Evolutionary conservation across 768 basidiomycete species (phyloP), one percentile per base, ranked within the genome.

Genomic region (Lactarius pseudohatsudake): DNA sequence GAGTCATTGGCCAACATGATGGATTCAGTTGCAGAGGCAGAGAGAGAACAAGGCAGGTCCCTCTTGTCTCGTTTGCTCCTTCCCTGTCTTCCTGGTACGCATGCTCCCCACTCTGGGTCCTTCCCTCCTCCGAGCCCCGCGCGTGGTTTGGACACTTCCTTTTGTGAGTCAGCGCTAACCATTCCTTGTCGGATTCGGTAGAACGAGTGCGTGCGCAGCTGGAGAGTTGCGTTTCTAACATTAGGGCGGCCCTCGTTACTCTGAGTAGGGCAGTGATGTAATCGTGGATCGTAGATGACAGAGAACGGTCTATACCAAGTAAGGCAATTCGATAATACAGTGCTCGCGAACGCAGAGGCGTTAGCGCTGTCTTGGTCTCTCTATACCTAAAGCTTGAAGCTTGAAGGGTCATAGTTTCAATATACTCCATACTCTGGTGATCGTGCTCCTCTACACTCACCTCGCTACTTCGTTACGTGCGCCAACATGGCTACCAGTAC

Each of bases 401-500:
- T 26, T 53, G 50, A 15, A 53, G 22, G 47, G 22, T n/a, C 16
- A 40, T 26, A 30, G 40, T n/a, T n/a, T n/a, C 55, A 47, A 30
- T 20, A 57, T 30, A 50, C 13, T 9, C n/a, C 20, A 54, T 18
- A 55, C 20, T 16, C 40, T 36, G 56, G 20, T 0, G 11, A 38
- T 64, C 45, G 56, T 28, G 56, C 22, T 3, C 47, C 22, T 47
- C 8, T 34, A 45, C 58, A 38, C 55, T 26, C 34, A 26, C 56
- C 15, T 20, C 15, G 9, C 34, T 16, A 5, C 13, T 20, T 26
- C 32, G 26, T 56, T 20, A 36, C 34, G 9, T 18, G 38, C 20
- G 34, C 40, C 57, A 38, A 30, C 43, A 88, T 89, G 87, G 75
- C 83, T 59, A 81, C 80, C 78, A 82, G 84, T 79, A 84, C 85